Evolutionary conservation across 176 grass and related monocot species (phyloP).

Genomic region (Dactylis glomerata): DNA sequence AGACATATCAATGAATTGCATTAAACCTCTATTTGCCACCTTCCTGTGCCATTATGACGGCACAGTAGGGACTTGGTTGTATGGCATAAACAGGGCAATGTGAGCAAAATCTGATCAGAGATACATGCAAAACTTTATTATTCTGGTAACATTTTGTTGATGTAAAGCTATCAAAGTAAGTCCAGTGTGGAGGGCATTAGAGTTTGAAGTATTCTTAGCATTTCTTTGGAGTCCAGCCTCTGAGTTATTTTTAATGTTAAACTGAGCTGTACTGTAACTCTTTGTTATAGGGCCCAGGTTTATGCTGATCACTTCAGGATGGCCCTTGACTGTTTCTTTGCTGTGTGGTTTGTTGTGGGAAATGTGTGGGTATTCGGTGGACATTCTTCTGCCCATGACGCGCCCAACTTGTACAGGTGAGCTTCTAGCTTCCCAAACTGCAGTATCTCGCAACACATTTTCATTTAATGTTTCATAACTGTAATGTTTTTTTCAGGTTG

Average conservation of each 20-base stretch:
- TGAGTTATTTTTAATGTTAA: not conserved
- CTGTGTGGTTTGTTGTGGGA: conserved; percentile 98
- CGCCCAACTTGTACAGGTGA: conserved; percentile 86
- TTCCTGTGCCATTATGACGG: not conserved
- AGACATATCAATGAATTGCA: not conserved
- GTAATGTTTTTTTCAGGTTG: conserved; percentile 61
- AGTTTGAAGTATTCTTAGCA: conserved; percentile 10
- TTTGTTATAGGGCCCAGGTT: conserved; percentile 61
- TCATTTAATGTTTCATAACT: conserved; percentile 20
- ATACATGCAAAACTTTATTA: not conserved
- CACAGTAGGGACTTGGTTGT: not conserved
- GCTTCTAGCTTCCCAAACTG: conserved; percentile 21
- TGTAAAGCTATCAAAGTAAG: not conserved
- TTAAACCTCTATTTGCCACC: not conserved
- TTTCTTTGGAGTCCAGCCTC: not conserved
- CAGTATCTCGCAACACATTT: conserved; percentile 22
- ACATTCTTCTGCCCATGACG: conserved; percentile 66
- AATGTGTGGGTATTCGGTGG: conserved; percentile 97
- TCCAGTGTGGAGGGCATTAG: too few species aligned
- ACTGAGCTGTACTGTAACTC: not conserved
- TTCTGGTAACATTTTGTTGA: not conserved
- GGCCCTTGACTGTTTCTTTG: conserved; percentile 92
- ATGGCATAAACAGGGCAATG: not conserved
- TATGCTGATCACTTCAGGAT: conserved; percentile 90
- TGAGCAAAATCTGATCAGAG: not conserved